phyloP scores from a whole-genome alignment of 1,284 basidiomycete species.

The Microbotryomycetes sp. region DNA sequence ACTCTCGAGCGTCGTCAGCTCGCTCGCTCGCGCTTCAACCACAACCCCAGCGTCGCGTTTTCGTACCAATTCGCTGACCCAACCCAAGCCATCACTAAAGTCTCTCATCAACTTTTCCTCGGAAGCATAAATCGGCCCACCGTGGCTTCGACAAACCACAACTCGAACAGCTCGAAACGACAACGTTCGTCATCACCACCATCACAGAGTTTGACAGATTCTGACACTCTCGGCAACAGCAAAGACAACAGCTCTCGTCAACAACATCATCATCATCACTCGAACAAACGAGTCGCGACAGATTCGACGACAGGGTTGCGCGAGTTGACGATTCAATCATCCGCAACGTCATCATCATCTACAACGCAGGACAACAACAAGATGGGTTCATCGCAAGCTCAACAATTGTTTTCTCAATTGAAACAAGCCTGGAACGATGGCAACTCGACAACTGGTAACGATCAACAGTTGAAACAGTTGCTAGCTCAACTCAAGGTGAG shows the following conservation, averaged over 20 bases:
- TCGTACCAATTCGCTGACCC: too few relatives aligned
- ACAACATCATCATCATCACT: neutral
- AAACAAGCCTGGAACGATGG: slow-evolving; percentile 30
- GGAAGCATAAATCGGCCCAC: slow-evolving; percentile 3
- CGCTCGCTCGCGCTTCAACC: neutral
- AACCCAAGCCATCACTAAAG: too few relatives aligned
- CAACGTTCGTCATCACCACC: slow-evolving; percentile 18
- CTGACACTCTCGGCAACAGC: too few relatives aligned
- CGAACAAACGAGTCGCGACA: neutral
- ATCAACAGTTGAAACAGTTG: slow-evolving; percentile 37
- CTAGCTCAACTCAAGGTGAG: slow-evolving; percentile 66
- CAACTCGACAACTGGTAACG: slow-evolving; percentile 47
- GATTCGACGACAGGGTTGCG: slow-evolving; percentile 2
- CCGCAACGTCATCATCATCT: slow-evolving; percentile 16
- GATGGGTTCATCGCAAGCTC: slow-evolving; percentile 55
- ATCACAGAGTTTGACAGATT: neutral
- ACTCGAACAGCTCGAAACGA: slow-evolving; percentile 9
- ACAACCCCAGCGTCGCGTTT: too few relatives aligned
- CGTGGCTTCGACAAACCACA: slow-evolving; percentile 7
- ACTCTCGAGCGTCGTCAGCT: neutral
- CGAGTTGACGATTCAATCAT: neutral
- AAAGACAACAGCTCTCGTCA: slow-evolving; percentile 4
- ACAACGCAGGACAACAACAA: slow-evolving; percentile 11
- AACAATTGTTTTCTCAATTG: slow-evolving; percentile 45
- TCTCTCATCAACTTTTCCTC: too few relatives aligned